A percentile compares a stretch with the other conserved stretches of the same genome.
Evolutionary conservation across 139 green algal genomes (phyloP).

Genomic region (Auxenochlorella pyrenoidosa): DNA sequence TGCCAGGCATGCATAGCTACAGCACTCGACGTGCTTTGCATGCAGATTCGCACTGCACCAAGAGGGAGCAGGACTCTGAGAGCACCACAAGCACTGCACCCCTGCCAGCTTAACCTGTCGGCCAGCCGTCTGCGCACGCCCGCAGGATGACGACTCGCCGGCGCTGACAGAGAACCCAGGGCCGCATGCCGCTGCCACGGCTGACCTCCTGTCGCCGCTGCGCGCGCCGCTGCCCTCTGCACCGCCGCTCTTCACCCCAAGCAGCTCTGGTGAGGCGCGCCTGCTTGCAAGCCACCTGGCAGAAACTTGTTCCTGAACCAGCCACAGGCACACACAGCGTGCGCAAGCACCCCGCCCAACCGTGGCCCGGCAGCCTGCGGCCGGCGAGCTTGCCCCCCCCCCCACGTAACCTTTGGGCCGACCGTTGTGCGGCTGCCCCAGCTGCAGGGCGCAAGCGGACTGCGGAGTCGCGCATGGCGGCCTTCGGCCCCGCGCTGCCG

Average conservation of each 20-base stretch:
- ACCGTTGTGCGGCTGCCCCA: no score
- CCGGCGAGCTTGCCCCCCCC: no score
- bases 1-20: no score
- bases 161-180: constrained; percentile 5
- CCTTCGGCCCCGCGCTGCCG: constrained; percentile 2
- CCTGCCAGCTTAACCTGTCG: not conserved
- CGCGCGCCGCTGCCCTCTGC: constrained; percentile 31
- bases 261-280: constrained; percentile 16
- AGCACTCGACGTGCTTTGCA: not conserved
- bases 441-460: constrained; percentile 20
- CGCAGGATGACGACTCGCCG: constrained; percentile 13
- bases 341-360: no score
- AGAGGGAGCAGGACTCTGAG: no score
- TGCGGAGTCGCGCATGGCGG: constrained; percentile 2
- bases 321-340: no score
- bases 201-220: constrained; percentile 8
- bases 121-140: not conserved
- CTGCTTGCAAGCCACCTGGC: no score
- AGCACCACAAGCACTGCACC: not conserved
- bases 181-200: not conserved
- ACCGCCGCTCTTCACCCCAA: constrained; percentile 28
- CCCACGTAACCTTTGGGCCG: no score
- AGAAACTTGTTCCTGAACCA: no score
- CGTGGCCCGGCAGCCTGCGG: no score
- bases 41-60: no score